A percentile compares a stretch with the other conserved stretches of the same genome.
Evolutionary conservation across 1,139 yeast genomes (phyloP).

Genomic region (Yamadazyma sp.): DNA sequence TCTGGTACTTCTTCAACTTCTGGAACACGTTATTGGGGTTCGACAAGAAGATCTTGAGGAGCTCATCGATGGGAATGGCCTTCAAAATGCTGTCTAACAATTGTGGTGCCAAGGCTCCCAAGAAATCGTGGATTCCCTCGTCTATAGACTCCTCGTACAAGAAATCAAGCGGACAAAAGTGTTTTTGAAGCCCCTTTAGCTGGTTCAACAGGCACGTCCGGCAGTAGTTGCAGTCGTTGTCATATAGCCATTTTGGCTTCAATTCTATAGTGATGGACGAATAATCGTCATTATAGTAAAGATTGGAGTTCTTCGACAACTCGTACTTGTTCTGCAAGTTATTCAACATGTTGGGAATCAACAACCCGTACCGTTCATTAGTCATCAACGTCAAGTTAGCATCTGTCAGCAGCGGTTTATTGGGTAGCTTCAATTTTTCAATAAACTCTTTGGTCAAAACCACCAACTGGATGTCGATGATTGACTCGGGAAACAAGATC

Average conservation of each 20-base stretch:
- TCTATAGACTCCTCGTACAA: slow-evolving; percentile 33
- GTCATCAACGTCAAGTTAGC: slow-evolving; percentile 31
- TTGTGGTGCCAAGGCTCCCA: slow-evolving; percentile 26
- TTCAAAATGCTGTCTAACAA: slow-evolving; percentile 20
- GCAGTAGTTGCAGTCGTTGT: slow-evolving; percentile 41
- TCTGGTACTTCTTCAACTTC: slow-evolving; percentile 37
- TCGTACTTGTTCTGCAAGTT: slow-evolving; percentile 28
- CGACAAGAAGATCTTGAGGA: slow-evolving; percentile 28
- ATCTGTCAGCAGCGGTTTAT: not conserved
- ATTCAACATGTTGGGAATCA: slow-evolving; percentile 41
- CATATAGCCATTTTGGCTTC: slow-evolving; percentile 52
- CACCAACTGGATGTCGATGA: slow-evolving; percentile 41
- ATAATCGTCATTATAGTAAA: slow-evolving; percentile 25
- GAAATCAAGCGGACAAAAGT: slow-evolving; percentile 47
- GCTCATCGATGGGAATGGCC: slow-evolving; percentile 29
- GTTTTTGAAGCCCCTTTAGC: slow-evolving; percentile 31
- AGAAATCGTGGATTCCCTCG: slow-evolving; percentile 35
- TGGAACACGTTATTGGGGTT: slow-evolving; percentile 39
- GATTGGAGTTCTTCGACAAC: slow-evolving; percentile 38
- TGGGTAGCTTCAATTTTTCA: slow-evolving; percentile 21
- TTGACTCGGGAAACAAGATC: slow-evolving; percentile 37
- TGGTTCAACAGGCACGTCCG: slow-evolving; percentile 47
- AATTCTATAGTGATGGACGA: slow-evolving; percentile 39
- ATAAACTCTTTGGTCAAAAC: slow-evolving; percentile 37
- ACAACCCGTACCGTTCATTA: slow-evolving; percentile 40